Base-by-base conservation (phyloP, 176 grass and related monocot genomes). In the Carex scoparia region DNA sequence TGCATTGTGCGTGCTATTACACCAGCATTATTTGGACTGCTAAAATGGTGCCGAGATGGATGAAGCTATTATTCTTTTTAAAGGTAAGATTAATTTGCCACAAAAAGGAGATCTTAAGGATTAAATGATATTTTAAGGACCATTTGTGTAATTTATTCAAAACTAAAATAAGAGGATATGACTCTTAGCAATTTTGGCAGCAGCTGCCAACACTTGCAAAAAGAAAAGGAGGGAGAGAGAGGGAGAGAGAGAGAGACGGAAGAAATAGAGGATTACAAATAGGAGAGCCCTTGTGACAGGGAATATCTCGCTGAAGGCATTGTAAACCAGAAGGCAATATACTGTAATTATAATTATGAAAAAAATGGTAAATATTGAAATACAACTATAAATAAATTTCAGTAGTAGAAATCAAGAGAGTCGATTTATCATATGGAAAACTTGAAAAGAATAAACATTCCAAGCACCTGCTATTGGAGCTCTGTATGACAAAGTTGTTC, bases 401-500 rank as follows among this genome's bases (percentile, higher is more conserved):
- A 84, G 8, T 58, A n/a, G 16, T 5, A 63, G 15, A 81, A 67
- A 66, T 62, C 12, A 65, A 23, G 23, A 18, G 37, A 19, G n/a
- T 81, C 4, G 7, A 66, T 31, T 48, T 2, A 30, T 83, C 44
- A 67, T 68, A 53, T 18, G 63, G 27, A 82, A 63, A n/a, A 15
- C 37, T 46, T 71, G 14, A 10, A 69, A 42, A 86, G 11, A 65
- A 66, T 62, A 64, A 58, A 86, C 65, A 54, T 59, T 11, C 46
- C 6, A 23, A 55, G 14, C 3, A 97, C 94, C 94, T 94, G 88
- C 55, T 85, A 68, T 94, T 92, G 33, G 90, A 90, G 86, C 70
- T 85, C 86, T 87, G 80, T 9, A 91, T 85, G 59, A 86, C 57
- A 42, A 97, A 97, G 81, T 97, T 86, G 12, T 97, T 97, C 65